Conservation (phyloP, 1,284 basidiomycete species). For the Agaricales sp. region DNA sequence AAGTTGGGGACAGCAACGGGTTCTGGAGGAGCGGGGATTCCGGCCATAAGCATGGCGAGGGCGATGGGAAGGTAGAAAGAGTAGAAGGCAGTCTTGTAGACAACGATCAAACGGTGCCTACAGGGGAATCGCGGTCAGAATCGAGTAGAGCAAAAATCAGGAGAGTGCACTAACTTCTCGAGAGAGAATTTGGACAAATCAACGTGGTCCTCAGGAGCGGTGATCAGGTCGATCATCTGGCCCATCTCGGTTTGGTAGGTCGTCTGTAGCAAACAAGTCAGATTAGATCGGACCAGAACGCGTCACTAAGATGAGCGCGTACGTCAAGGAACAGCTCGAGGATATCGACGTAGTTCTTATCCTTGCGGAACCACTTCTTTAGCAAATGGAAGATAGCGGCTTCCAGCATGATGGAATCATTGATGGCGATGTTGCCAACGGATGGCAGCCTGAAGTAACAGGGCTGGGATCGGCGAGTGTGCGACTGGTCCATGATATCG, state of each 20-base stretch:
- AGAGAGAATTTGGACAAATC: conserved; percentile 69
- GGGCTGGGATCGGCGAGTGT: conserved; percentile 76
- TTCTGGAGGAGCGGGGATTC: conserved; percentile 36
- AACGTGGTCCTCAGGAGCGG: conserved; percentile 73
- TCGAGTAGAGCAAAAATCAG: not conserved
- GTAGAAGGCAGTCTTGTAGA: conserved; percentile 87
- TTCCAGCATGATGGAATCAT: conserved; percentile 85
- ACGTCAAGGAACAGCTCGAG: conserved; percentile 75
- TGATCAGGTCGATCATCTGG: conserved; percentile 79
- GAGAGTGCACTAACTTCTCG: conserved; percentile 36
- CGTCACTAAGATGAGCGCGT: conserved; percentile 11
- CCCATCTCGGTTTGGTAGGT: conserved; percentile 82
- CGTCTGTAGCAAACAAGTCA: conserved; percentile 31
- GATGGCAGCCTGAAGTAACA: conserved; percentile 70
- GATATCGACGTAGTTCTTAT: conserved; percentile 67
- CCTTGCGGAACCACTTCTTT: conserved; percentile 68
- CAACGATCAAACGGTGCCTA: conserved; percentile 76
- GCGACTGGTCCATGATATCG: conserved; percentile 80
- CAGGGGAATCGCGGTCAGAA: not conserved
- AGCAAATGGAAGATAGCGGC: conserved; percentile 75
- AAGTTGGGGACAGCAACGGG: not conserved
- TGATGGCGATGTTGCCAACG: conserved; percentile 74
- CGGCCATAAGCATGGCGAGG: conserved; percentile 66
- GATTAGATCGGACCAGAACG: not conserved
- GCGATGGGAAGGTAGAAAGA: conserved; percentile 88